Conservation (phyloP, 176 grass and related monocot species). For the Carex pumila region DNA sequence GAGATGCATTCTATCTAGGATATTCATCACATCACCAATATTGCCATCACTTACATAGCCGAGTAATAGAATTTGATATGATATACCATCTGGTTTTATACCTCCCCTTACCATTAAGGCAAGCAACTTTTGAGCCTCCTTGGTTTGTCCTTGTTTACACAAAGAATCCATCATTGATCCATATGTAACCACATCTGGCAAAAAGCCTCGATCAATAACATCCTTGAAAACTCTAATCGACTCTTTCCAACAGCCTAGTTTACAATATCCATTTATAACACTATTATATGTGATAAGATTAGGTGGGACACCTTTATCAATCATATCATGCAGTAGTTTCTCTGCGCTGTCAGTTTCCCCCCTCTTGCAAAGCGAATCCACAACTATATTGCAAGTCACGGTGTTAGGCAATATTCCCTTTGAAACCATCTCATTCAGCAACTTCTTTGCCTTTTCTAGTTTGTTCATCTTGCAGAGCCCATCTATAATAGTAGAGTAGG, state of each 20-base stretch:
- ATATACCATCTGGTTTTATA: neutral
- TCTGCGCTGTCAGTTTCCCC: neutral
- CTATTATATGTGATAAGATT: neutral
- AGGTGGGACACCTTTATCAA: neutral
- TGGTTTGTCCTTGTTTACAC: neutral
- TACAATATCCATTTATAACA: neutral
- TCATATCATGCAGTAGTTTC: neutral
- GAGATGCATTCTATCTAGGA: neutral
- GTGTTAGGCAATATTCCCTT: neutral
- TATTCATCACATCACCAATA: neutral
- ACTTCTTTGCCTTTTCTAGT: neutral
- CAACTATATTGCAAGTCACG: neutral
- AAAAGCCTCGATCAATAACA: neutral
- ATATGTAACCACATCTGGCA: constrained; percentile 8
- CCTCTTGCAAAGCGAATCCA: neutral
- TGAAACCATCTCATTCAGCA: neutral
- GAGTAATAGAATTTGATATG: neutral
- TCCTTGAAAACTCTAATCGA: neutral
- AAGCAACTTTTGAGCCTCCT: neutral
- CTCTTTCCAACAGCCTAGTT: neutral
- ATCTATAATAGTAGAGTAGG: too few species aligned
- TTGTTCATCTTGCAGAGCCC: too few species aligned
- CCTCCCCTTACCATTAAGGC: neutral
- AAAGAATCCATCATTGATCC: neutral
- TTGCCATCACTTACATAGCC: neutral